Evolutionary conservation across 108 stramenopile genomes (phyloP).

Genomic region (Epipyxis sp.): DNA sequence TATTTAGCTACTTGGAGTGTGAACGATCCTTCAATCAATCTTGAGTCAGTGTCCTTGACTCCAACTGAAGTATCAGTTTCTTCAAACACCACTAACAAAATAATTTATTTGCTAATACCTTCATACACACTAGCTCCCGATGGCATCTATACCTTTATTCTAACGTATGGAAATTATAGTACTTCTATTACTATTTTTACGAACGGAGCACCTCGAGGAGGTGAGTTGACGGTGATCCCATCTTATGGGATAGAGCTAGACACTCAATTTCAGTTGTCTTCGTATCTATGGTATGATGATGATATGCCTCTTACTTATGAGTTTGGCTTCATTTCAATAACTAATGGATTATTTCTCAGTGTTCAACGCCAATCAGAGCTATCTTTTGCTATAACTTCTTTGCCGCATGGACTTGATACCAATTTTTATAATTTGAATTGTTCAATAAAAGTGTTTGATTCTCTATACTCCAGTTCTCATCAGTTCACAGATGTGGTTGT

Average conservation of each 20-base stretch:
- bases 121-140: neutral
- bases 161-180: neutral
- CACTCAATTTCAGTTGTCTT: neutral
- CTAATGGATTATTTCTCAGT: neutral
- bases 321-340: conserved; percentile 18
- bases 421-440: conserved; percentile 18
- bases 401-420: neutral
- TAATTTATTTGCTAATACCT: conserved; percentile 1
- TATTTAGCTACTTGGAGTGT: neutral
- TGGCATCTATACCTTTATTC: conserved; percentile 2
- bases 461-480: neutral
- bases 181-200: conserved; percentile 21
- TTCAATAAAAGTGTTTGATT: conserved; percentile 1
- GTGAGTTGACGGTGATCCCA: conserved; percentile 1
- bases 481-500: conserved; percentile 9
- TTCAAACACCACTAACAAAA: no score
- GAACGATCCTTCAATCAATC: neutral
- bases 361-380: conserved; percentile 21
- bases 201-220: conserved; percentile 13
- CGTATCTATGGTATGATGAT: conserved; percentile 6
- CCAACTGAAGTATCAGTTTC: conserved; percentile 11
- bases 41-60: neutral
- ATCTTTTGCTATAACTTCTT: neutral
- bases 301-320: conserved; percentile 21
- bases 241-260: conserved; percentile 15